These are phyloP conservation scores for Penicillium sumatraense DNA, from an alignment of 2,329 filamentous ascomycete genomes.

Conservation along the genomic window DNA sequence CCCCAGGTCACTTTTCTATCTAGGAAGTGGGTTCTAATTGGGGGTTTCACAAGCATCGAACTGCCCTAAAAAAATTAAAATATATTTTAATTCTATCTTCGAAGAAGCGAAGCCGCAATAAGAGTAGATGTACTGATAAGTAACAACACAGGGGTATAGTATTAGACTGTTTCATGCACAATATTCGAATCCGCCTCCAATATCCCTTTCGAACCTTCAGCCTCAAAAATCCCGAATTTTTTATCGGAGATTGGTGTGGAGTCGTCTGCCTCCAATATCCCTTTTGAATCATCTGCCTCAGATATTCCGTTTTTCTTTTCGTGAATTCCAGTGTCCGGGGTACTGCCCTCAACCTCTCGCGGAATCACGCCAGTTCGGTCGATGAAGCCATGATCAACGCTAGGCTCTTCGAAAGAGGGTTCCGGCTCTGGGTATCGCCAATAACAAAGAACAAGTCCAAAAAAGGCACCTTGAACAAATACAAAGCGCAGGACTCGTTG, in stretches of 20 bases:
- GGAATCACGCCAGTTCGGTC: not conserved
- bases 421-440: not conserved
- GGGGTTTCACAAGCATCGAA: too few relatives aligned
- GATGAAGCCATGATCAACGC: not conserved
- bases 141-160: not conserved
- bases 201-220: not conserved
- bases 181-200: not conserved
- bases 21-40: too few relatives aligned
- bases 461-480: not conserved
- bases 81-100: too few relatives aligned
- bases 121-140: constrained; percentile 10
- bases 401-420: not conserved
- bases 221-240: not conserved
- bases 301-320: not conserved
- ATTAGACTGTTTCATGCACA: not conserved
- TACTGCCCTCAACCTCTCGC: not conserved
- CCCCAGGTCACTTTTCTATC: too few relatives aligned
- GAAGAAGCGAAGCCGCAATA: not conserved
- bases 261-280: not conserved
- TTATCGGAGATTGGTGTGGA: not conserved
- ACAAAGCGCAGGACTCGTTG: not conserved
- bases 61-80: too few relatives aligned
- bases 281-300: not conserved
- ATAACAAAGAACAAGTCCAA: not conserved
- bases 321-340: too few relatives aligned